Evolutionary conservation across 1,284 basidiomycete species (phyloP).

Genomic region (Ustilago esculenta): DNA sequence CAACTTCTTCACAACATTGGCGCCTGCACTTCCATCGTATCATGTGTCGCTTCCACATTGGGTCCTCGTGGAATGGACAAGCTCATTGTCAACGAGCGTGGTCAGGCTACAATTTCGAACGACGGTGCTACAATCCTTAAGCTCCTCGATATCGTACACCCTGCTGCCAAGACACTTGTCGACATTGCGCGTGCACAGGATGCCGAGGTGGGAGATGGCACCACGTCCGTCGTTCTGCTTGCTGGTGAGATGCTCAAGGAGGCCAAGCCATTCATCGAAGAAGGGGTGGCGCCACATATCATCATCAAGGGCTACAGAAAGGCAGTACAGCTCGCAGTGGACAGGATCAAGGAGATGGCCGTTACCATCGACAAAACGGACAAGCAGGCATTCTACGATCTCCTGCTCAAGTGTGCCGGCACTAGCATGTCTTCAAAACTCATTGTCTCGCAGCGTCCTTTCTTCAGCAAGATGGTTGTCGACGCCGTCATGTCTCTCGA

Average conservation of each 20-base stretch:
- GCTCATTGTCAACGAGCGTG: conserved; percentile 76
- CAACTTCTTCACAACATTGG: conserved; percentile 95
- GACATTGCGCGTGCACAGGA: conserved; percentile 98
- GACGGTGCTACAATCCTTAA: conserved; percentile 98
- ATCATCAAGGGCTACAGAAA: conserved; percentile 96
- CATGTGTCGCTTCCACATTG: conserved; percentile 80
- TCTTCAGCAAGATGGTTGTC: conserved; percentile 99
- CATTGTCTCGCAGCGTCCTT: conserved; percentile 97
- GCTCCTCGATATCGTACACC: conserved; percentile 95
- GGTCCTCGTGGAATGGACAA: conserved; percentile 99
- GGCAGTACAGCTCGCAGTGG: conserved; percentile 84
- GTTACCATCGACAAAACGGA: conserved; percentile 89
- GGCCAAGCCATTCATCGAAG: conserved; percentile 89
- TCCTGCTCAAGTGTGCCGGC: conserved; percentile 93
- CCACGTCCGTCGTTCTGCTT: conserved; percentile 91
- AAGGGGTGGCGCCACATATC: conserved; percentile 95
- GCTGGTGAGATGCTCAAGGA: conserved; percentile 96
- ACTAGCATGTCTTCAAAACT: conserved; percentile 99
- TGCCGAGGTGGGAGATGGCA: conserved; percentile 97
- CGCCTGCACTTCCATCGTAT: conserved; percentile 62
- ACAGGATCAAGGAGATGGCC: conserved; percentile 88
- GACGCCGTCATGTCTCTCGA: conserved; percentile 85
- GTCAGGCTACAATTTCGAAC: conserved; percentile 94
- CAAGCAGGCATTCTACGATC: conserved; percentile 89
- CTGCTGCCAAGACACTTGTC: conserved; percentile 92